Base-by-base conservation (phyloP, 148 eudicot species). In the Fagopyrum tataricum region DNA sequence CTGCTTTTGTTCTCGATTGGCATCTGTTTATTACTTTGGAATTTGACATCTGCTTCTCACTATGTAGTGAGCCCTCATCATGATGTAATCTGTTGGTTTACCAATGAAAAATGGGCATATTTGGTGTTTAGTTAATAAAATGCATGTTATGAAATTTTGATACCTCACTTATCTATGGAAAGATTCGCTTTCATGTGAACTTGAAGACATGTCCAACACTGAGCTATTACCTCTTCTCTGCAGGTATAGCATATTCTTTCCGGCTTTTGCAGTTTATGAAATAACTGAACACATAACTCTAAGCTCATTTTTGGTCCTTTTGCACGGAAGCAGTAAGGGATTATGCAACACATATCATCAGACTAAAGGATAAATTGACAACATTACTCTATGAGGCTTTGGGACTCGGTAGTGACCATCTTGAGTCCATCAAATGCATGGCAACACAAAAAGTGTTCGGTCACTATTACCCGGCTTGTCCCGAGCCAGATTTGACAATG, bases 401-500 rank as follows among this genome's bases (percentile, higher is more conserved):
- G 26, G 96, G 96, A 15, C 84, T 89, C 4, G 76, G 82, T 42
- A 71, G 77, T 4, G 80, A 86, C 70, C 78, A 77, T 74, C 83
- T 90, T 13, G 82, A 81, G 7, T 23, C 71, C 49, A 72, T 80
- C 23, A 82, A 81, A 48, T 88, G 91, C 84, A 79, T 89, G 89
- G 76, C 86, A 69, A 79, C 83, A 21, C 79, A 84, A 39, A 81
- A 83, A 68, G 1, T 93, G 24, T 82, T 86, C 0, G 87, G 83
- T n/a, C 91, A 81, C 3, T 93, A 85, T 31, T 93, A 93, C 77
- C 96, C 94, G 4, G 46, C 81, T 56, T 93, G 96, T 68, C 97
- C 96, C 0, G 86, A 93, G 76, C 98, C 98, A 1, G 80, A 90
- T 17, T 67, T 80, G 74, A 81, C 93, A 3, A 21, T 92, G 39